Evolutionary conservation across 768 basidiomycete species (phyloP), one percentile per base, ranked within the genome.

Genomic region (Mycena kentingensis): DNA sequence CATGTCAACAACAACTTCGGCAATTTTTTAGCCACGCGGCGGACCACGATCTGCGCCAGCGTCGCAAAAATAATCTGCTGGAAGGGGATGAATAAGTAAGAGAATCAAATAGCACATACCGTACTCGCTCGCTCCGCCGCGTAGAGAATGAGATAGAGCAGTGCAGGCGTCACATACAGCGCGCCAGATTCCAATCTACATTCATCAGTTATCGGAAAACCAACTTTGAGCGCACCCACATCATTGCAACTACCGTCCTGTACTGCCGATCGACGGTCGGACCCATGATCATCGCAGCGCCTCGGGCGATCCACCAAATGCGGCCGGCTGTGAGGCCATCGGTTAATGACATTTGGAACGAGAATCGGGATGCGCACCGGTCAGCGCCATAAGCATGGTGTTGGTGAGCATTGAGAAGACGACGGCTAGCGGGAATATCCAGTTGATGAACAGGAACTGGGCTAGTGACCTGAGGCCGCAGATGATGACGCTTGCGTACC

Each of bases 251-350:
- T 18, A 65, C 64, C 22, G 60, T 62, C 31, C 61, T 57, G 53
- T 65, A 68, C 29, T 63, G 58, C 41, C 58, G 57, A 4, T 55
- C 55, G 46, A 60, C 60, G 3, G 46, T 24, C 4, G 49, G 46
- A 0, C 67, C 67, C 57, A 66, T 53, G 11, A 65, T 56, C 16
- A 26, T 50, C 11, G 60, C 60, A 5, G 66, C 62, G 38, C 66
- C 57, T 36, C 62, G 63, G 3, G 68, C 64, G 28, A 69, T 65
- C 63, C 65, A 69, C 51, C 65, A 54, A 43, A 70, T 68, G 6
- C 65, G 61, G 10, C 67, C 65, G n/a, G 68, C 69, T 70, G 28
- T 16, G 3, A 19, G 8, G 21, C 19, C 43, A 28, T 51, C 15
- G 54, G 22, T n/a, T 15, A 31, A 5, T 16, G 19, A 18, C 45